Conservation (phyloP, 371 early-diverging fungal genomes). For the Mucor circinelloides region DNA sequence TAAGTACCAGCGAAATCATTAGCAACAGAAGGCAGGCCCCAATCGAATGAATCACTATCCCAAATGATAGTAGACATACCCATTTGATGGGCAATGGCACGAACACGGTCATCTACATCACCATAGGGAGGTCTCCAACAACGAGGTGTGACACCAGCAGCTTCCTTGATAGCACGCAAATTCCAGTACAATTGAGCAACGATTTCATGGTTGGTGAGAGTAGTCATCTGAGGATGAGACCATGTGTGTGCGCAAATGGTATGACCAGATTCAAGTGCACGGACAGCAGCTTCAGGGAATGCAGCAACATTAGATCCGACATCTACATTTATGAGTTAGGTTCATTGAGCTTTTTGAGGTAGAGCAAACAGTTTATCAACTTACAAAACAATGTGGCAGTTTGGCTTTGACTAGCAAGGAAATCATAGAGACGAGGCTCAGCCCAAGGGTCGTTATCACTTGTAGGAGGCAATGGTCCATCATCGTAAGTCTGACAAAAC, state of each 20-base stretch:
- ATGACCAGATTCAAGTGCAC: conserved; percentile 44
- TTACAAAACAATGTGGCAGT: conserved; percentile 34
- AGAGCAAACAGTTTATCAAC: background rate
- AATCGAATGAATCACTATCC: conserved; percentile 48
- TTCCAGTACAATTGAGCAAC: conserved; percentile 54
- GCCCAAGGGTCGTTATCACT: conserved; percentile 19
- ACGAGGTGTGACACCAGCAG: conserved; percentile 48
- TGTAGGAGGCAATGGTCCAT: conserved; percentile 27
- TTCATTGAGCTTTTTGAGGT: background rate
- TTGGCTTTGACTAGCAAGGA: conserved; percentile 23
- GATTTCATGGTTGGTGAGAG: conserved; percentile 40
- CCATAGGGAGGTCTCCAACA: conserved; percentile 59
- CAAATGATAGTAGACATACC: conserved; percentile 46
- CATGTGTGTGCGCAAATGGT: conserved; percentile 55
- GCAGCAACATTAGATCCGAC: conserved; percentile 46
- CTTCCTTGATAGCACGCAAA: conserved; percentile 51
- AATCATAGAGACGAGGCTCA: conserved; percentile 33
- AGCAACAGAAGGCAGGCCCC: conserved; percentile 35
- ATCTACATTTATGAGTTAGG: conserved; percentile 18
- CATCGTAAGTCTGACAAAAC: conserved; percentile 27
- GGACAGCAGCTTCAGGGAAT: conserved; percentile 43
- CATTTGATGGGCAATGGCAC: conserved; percentile 51
- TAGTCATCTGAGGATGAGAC: conserved; percentile 53
- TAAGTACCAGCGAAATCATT: conserved; percentile 23
- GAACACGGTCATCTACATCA: conserved; percentile 54